Conservation (phyloP, 257 asterid genomes). For the Scutellaria minor region DNA sequence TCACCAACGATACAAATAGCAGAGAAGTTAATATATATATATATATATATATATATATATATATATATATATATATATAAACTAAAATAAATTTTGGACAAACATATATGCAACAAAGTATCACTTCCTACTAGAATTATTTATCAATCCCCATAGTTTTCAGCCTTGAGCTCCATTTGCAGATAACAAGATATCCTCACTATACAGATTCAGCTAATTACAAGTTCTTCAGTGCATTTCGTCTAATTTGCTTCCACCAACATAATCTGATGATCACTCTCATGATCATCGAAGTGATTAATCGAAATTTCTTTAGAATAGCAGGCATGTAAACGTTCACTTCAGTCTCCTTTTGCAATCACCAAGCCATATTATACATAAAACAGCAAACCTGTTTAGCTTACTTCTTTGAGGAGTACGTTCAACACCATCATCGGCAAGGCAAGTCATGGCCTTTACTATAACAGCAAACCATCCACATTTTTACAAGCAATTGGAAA, state of each 20-base stretch:
- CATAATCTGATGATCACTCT: no score
- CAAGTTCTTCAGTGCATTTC: neutral
- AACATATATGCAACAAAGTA: neutral
- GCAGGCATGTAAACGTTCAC: no score
- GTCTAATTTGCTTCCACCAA: neutral
- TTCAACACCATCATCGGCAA: conserved; percentile 4
- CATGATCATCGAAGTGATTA: no score
- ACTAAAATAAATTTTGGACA: neutral
- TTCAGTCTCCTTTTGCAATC: neutral
- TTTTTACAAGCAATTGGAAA: neutral
- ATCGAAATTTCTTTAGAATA: no score
- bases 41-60: no score
- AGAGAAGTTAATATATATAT: no score
- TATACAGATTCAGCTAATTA: conserved; percentile 9
- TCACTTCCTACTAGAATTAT: neutral
- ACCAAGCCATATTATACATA: conserved; percentile 1
- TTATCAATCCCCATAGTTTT: neutral
- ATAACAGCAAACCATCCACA: conserved; percentile 7
- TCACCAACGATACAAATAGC: no score
- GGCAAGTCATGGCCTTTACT: neutral
- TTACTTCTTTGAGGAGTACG: neutral
- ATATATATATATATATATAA: no score
- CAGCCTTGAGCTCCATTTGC: neutral
- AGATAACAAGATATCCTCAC: neutral
- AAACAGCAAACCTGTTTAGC: neutral